Evolutionary conservation across 257 asterid genomes (phyloP), one percentile per base, ranked within the genome.

Genomic region (Ballota nigra): DNA sequence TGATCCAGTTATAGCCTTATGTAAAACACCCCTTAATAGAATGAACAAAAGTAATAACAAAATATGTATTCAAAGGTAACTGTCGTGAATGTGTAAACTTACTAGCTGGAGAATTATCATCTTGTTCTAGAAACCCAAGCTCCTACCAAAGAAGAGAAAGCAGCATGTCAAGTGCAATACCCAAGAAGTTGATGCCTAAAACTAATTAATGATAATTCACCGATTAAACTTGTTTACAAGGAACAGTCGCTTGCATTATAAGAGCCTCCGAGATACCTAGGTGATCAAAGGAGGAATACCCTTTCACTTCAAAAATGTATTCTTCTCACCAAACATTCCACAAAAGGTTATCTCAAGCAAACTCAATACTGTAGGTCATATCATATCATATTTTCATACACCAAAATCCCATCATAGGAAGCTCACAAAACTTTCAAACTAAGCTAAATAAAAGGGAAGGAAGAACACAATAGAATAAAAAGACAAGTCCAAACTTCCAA

Each of bases 61-160:
- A 59, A 34, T 24, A 41, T 11, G 12, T 36, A 36, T 6, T 18
- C 61, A 58, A 55, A 34, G 4, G 22, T 34, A 55, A 53, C 40
- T 0, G 15, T 51, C 5, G 31, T 5, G 23, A 41, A 22, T 19
- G 53, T 20, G 26, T 49, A 66, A 71, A 73, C 36, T 51, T 84
- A 92, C 97, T 90, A 65, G 76, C 77, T 60, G 93, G 87, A 53
- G 90, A 61, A 75, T 74, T 62, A 13, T 81, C 83, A 31, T 88
- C 97, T 81, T 87, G 87, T 31, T 86, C 96, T 70, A 93, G 79
- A 78, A 93, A 90, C 63, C 81, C 81, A 45, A 93, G 90, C 29
- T 88, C 97, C 97, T 93, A 85, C 66, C 53, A 62, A 23, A 70
- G 70, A 62, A 78, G 11, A 57, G 11, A 8, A 36, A 31, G 18